These are phyloP conservation scores for Didymella keratinophila DNA, from an alignment of 2,329 filamentous ascomycete genomes.

Conservation along the genomic window DNA sequence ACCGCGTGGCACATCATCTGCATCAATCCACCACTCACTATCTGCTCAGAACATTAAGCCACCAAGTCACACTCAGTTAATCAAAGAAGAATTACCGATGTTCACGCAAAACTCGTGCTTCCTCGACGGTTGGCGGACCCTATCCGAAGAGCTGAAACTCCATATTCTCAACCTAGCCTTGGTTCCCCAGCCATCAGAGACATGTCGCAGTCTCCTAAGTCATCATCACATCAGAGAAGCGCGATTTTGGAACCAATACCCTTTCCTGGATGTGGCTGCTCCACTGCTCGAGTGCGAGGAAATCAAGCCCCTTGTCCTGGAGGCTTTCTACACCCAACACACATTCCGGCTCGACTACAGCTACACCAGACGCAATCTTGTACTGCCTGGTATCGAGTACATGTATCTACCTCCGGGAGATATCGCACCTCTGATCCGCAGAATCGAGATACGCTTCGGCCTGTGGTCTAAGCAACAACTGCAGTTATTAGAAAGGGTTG, in stretches of 20 bases:
- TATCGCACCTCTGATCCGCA: neutral
- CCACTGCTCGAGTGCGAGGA: neutral
- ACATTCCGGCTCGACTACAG: neutral
- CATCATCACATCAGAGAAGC: neutral
- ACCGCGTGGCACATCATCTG: neutral
- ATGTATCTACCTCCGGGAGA: neutral
- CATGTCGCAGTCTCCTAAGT: neutral
- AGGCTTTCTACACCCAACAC: constrained; percentile 1
- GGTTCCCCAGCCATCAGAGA: neutral
- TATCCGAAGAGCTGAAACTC: constrained; percentile 1
- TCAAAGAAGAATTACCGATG: neutral
- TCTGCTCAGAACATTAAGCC: neutral
- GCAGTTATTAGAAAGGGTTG: neutral
- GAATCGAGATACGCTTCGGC: neutral
- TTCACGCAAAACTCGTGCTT: neutral
- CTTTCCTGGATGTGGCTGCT: neutral
- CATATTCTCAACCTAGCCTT: neutral
- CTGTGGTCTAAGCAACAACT: neutral
- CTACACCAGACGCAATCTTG: neutral
- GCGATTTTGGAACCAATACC: neutral
- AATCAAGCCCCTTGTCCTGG: neutral
- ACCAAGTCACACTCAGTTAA: neutral
- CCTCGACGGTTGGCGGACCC: neutral
- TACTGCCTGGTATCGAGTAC: neutral
- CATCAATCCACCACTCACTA: neutral